phyloP scores from a whole-genome alignment of 169 alveolate species.

The Cyclospora cayetanensis region DNA sequence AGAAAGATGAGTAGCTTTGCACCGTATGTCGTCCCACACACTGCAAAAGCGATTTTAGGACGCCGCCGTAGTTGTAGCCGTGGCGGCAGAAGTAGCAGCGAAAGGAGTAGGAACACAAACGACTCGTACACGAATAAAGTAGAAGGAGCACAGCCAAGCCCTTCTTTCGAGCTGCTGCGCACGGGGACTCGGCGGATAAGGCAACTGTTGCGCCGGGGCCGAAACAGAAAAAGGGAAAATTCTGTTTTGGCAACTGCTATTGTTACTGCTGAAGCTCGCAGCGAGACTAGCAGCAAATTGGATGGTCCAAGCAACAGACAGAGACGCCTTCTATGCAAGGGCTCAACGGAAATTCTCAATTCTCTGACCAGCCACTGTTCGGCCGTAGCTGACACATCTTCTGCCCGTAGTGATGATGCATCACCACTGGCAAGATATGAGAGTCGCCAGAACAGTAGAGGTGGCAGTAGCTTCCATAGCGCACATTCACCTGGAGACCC shows the following conservation, averaged over 20 bases:
- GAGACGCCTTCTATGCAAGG: neutral
- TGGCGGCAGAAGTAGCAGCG: slow-evolving; percentile 20
- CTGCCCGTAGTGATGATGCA: no score
- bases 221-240: neutral
- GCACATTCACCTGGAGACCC: no score
- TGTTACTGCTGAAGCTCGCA: neutral
- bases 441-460: no score
- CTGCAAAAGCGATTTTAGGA: slow-evolving; percentile 53
- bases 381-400: no score
- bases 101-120: neutral
- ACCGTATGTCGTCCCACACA: neutral
- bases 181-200: slow-evolving; percentile 16
- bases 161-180: slow-evolving; percentile 19
- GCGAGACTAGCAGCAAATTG: neutral
- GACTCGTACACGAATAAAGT: neutral
- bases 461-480: no score
- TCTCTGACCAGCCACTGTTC: no score
- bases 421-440: no score
- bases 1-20: slow-evolving; percentile 6
- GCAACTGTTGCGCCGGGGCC: slow-evolving; percentile 43
- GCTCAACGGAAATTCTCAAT: neutral
- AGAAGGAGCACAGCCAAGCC: neutral
- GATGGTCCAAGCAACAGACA: neutral
- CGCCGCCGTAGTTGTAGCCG: neutral
- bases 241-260: slow-evolving; percentile 24